Evolutionary conservation across 139 green algal genomes (phyloP), one percentile per base, ranked within the genome.

Genomic region (Limnomonas spitsbergensis): DNA sequence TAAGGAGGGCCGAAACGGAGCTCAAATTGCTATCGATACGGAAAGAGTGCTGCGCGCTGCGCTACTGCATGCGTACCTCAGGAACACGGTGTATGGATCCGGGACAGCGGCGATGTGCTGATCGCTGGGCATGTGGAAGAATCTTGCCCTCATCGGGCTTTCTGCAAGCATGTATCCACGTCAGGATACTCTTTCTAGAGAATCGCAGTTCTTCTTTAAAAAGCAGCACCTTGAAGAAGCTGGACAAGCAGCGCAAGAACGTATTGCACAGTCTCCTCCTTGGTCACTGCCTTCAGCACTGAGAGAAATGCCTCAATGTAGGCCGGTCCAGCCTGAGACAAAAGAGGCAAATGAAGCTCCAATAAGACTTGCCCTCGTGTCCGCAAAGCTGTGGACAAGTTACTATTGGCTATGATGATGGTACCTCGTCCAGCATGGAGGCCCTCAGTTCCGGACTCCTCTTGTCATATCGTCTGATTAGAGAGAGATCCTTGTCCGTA

Each of bases 241-340:
- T 95, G 84, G 42, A 96, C 87, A 27, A 98, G 78, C 31, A 97
- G 66, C 0, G 93, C 92, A 38, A 98, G 87, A 26, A 94, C 89
- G 75, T 98, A 97, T 78, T 97, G 94, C 76, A 97, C 91, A 2
- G 91, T 95, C 39, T 97, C 93, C 52, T 97, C 92, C 73, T 96
- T 96, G 7, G 92, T 95, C 0, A 97, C 92, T 52, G 92, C 94
- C 37, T 91, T 89, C 75, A 98, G 80, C 29, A 97, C 90, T 1
- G 90, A 92, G 31, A 97, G 78, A 66, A 97, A 92, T 1, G 93
- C 91, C 69, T 94, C 85, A 1, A 93, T 77, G 69, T 94, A 93
- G 0, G 89, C 80, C 3, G 89, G 79, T 1, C 93, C 93, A 9
- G 83, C 83, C 90, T 97, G 80, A n/a, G n/a, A n/a, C n/a, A n/a